phyloP scores from a whole-genome alignment of 176 grass and related monocot species.

The Triticum monococcum region DNA sequence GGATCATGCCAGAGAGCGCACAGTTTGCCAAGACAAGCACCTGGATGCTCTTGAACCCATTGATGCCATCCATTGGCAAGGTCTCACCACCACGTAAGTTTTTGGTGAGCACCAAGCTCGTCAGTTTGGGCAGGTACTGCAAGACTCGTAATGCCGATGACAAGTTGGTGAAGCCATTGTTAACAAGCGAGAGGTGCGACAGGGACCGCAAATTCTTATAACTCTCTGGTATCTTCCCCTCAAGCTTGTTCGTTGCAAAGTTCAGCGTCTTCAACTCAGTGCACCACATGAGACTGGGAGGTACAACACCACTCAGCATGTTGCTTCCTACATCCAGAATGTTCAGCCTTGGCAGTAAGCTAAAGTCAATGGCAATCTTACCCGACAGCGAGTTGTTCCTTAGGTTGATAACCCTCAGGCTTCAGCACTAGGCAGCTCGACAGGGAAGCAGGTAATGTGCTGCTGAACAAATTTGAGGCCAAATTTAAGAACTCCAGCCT shows the following conservation, averaged over 20 bases:
- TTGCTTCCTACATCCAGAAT: slow-evolving; percentile 68
- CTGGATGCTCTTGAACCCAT: slow-evolving; percentile 49
- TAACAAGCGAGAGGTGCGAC: slow-evolving; percentile 21
- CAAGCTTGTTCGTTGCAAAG: slow-evolving; percentile 53
- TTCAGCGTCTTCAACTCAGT: slow-evolving; percentile 39
- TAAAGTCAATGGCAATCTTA: slow-evolving; percentile 48
- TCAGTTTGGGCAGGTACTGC: slow-evolving; percentile 51
- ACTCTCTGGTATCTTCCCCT: slow-evolving; percentile 42
- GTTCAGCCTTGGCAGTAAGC: slow-evolving; percentile 39
- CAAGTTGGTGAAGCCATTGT: slow-evolving; percentile 58
- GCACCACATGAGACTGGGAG: slow-evolving; percentile 31
- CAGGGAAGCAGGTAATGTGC: slow-evolving; percentile 64
- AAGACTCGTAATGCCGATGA: slow-evolving; percentile 44
- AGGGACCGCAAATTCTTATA: slow-evolving; percentile 54
- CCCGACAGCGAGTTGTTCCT: slow-evolving; percentile 68
- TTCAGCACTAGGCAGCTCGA: slow-evolving; percentile 45
- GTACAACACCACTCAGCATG: slow-evolving; percentile 50
- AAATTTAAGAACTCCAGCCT: slow-evolving; percentile 47
- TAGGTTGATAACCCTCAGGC: slow-evolving; percentile 59
- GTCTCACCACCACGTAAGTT: slow-evolving; percentile 51
- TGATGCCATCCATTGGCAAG: slow-evolving; percentile 31
- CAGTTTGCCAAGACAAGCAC: slow-evolving; percentile 54
- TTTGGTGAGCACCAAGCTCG: slow-evolving; percentile 43
- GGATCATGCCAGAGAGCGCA: slow-evolving; percentile 39
- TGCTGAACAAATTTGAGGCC: slow-evolving; percentile 41